phyloP scores from a whole-genome alignment of 192 early-diverging fungal genomes.

The Pilobolus umbonatus region DNA sequence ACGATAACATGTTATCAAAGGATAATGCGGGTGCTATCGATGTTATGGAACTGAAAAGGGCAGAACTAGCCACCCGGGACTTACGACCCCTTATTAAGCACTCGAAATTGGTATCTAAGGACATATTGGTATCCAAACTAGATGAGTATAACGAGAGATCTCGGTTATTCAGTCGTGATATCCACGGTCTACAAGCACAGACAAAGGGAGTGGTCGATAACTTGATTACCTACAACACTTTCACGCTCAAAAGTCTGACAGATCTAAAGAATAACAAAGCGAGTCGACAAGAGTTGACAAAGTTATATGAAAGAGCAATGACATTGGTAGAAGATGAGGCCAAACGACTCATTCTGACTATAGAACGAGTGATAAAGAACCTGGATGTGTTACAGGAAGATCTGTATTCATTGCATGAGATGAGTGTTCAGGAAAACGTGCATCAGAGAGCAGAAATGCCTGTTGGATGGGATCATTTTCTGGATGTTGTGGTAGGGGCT shows the following conservation, averaged over 20 bases:
- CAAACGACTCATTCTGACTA: slow-evolving; percentile 24
- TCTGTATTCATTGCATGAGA: slow-evolving; percentile 38
- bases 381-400: slow-evolving; percentile 37
- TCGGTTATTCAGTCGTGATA: slow-evolving; percentile 32
- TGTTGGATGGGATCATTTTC: slow-evolving; percentile 32
- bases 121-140: slow-evolving; percentile 34
- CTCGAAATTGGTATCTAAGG: slow-evolving; percentile 30
- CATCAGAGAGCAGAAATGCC: slow-evolving; percentile 30
- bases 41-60: slow-evolving; percentile 40
- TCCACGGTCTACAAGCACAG: slow-evolving; percentile 44
- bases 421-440: slow-evolving; percentile 35
- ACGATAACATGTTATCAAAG: slow-evolving; percentile 36
- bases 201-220: slow-evolving; percentile 48
- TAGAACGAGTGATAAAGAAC: slow-evolving; percentile 24
- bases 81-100: slow-evolving; percentile 45
- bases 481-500: slow-evolving; percentile 31
- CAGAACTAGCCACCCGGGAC: slow-evolving; percentile 46
- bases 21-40: slow-evolving; percentile 26
- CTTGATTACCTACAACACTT: slow-evolving; percentile 46
- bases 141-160: slow-evolving; percentile 36
- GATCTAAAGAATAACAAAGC: slow-evolving; percentile 28
- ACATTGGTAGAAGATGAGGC: slow-evolving; percentile 30
- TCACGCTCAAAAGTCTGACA: slow-evolving; percentile 31
- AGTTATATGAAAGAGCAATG: slow-evolving; percentile 32
- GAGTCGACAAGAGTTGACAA: slow-evolving; percentile 26